Base-by-base conservation (phyloP, 2,329 filamentous ascomycete species). In the Hymenoscyphus infarciens region DNA sequence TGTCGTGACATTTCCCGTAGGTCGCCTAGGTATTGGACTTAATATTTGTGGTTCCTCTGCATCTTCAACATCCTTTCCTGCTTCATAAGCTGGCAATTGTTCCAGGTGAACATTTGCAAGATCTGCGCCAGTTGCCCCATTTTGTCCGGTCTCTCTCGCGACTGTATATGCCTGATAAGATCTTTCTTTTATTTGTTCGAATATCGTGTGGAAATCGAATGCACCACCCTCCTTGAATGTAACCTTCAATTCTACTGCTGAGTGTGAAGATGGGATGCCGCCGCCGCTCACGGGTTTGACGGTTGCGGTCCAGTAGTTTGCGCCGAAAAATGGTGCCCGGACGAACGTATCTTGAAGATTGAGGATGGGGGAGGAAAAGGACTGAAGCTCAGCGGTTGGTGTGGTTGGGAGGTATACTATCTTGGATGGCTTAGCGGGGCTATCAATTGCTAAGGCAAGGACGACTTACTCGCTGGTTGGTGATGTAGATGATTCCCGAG, bases 171-270 rank as follows among this genome's bases (percentile, higher is more conserved):
- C 91, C 71, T 97, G 91, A 67, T 89, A 84, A 61, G 97, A 78
- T 6, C 92, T 84, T 73, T 96, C 93, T 73, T 91, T 92, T 67
- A 97, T 87, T 61, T 89, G 83, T 71, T 96, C 91, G 72, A 93
- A 97, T 59, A 85, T 85, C 58, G 86, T 84, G 71, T 93, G 88
- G 73, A 96, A 98, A 69, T 97, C 92, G 75, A 90, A 95, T 63
- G 93, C 93, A n/a, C 94, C 94, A 53, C 94, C 94, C 66, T 98
- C 93, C 74, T 92, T 93, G 80, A 98, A 98, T 25, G 88, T 92
- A 71, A 97, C 83, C 74, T 90, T 92, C 68, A 96, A 76, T 71
- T 95, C 91, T 53, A 97, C 81, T 31, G 87, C 86, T 19, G 88
- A 83, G 65, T 91, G 83, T 25, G 88, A 81, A 5, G 88, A 78